Base-by-base conservation (phyloP, 768 basidiomycete genomes). In the Lactarius sp. region DNA sequence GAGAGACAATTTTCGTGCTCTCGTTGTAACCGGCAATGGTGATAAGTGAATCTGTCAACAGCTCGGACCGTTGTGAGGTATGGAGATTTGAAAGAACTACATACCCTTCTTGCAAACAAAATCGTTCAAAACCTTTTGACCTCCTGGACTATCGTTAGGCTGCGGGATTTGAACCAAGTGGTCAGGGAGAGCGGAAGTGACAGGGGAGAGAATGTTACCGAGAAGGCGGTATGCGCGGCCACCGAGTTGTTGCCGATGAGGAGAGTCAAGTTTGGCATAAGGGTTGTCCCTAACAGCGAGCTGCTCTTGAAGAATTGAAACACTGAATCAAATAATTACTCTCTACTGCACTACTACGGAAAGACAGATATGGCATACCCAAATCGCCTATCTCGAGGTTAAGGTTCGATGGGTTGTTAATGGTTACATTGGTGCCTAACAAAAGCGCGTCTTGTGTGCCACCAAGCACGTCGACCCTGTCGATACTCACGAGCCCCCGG, bases 331-430 rank as follows among this genome's bases (percentile, higher is more conserved):
- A 44, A 36, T 33, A 33, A 14, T 55, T 37, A 49, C 13, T 27
- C 27, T 13, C 14, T 4, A 10, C 42, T 22, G 18, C 36, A 14
- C 22, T 27, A 3, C 22, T 18, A 31, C 36, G 10, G 50, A 13
- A 49, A 46, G 36, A 47, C 62, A 4, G 33, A 54, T 12, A 36
- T 46, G 8, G 74, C 84, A 64, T 68, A 87, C 86, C 80, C 59
- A 89, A 70, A 69, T 90, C 85, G 16, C 87, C 88, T 2, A 80
- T 80, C 8, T 76, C 70, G 27, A 91, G 74, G 62, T 85, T 79
- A 56, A 91, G 76, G 69, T 81, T 86, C 6, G 85, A 87, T 12
- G 87, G 88, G 70, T 91, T 91, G 69, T 76, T 69, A 8, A 91
- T 88, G 6, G 80, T 75, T 27, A 87, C 85, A 59, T 79, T 75